phyloP scores from a whole-genome alignment of 176 grass and related monocot species.

The Oryza glaberrima region DNA sequence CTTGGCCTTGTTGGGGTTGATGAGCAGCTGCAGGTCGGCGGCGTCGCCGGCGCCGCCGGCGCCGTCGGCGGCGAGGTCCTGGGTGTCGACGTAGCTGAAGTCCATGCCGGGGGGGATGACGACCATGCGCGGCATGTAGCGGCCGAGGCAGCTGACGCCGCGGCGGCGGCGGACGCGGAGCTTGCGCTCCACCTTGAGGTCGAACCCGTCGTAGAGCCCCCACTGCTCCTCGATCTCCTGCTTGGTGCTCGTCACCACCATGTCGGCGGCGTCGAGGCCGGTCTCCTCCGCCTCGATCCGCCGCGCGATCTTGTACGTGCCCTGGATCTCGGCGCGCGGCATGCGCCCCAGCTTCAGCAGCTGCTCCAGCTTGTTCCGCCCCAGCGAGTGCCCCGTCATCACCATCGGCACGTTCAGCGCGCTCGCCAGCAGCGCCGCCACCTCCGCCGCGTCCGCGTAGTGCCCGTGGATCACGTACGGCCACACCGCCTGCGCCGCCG shows the following conservation, averaged over 20 bases:
- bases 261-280: slow-evolving; percentile 71
- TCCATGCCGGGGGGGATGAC: slow-evolving; percentile 97
- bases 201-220: slow-evolving; percentile 92
- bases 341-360: slow-evolving; percentile 68
- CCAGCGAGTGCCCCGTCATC: slow-evolving; percentile 95
- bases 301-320: slow-evolving; percentile 67
- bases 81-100: slow-evolving; percentile 82
- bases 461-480: slow-evolving; percentile 91
- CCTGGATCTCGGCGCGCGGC: slow-evolving; percentile 66
- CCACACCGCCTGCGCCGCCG: slow-evolving; percentile 45
- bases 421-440: slow-evolving; percentile 63
- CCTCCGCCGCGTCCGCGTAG: slow-evolving; percentile 93
- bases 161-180: slow-evolving; percentile 67
- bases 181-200: slow-evolving; percentile 74
- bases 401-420: slow-evolving; percentile 86
- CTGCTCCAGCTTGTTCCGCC: slow-evolving; percentile 98
- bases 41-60: slow-evolving; percentile 25
- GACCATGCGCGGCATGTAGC: slow-evolving; percentile 92
- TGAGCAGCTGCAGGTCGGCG: slow-evolving; percentile 60
- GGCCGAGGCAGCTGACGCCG: slow-evolving; percentile 77
- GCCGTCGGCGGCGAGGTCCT: slow-evolving; percentile 50
- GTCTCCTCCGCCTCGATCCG: slow-evolving; percentile 87
- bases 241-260: slow-evolving; percentile 91
- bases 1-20: slow-evolving; percentile 52
- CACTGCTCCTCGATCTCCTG: slow-evolving; percentile 99